phyloP scores from a whole-genome alignment of 495 filamentous ascomycete species.

The Lophiostoma macrostomum region DNA sequence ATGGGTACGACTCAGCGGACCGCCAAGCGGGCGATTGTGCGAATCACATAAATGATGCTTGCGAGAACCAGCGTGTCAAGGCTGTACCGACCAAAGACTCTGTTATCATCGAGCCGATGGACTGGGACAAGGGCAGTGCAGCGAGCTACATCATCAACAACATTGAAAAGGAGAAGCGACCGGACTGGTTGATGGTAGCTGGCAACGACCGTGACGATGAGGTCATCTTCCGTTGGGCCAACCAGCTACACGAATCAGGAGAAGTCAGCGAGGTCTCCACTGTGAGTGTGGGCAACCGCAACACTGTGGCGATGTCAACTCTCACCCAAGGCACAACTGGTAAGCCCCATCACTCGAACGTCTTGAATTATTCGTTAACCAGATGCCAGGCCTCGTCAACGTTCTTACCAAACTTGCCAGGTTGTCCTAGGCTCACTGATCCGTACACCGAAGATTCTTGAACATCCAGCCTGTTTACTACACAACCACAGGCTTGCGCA shows the following conservation, averaged over 20 bases:
- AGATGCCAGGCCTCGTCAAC: conserved; percentile 13
- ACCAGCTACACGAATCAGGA: conserved; percentile 57
- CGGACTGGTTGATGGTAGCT: conserved; percentile 80
- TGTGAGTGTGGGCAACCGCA: conserved; percentile 76
- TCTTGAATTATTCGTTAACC: not conserved
- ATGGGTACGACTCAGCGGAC: conserved; percentile 66
- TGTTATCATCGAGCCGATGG: conserved; percentile 73
- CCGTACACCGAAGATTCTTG: no score
- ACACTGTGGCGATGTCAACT: conserved; percentile 81
- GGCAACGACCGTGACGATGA: conserved; percentile 92
- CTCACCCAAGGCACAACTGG: conserved; percentile 88
- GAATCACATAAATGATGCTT: conserved; percentile 90
- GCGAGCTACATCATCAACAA: conserved; percentile 65
- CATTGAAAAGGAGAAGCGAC: conserved; percentile 46
- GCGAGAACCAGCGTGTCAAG: conserved; percentile 74
- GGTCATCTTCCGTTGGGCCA: conserved; percentile 89
- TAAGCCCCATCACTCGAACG: conserved; percentile 38
- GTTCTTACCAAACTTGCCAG: conserved; percentile 16
- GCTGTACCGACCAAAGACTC: conserved; percentile 76
- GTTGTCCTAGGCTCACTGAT: no score
- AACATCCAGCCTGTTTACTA: no score
- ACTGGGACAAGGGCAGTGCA: conserved; percentile 82
- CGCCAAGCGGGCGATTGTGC: conserved; percentile 82
- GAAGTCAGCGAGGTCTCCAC: conserved; percentile 68
- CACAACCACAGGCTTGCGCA: no score